phyloP scores from a whole-genome alignment of 1,139 yeast species.

The Saccharomyces hybrid region DNA sequence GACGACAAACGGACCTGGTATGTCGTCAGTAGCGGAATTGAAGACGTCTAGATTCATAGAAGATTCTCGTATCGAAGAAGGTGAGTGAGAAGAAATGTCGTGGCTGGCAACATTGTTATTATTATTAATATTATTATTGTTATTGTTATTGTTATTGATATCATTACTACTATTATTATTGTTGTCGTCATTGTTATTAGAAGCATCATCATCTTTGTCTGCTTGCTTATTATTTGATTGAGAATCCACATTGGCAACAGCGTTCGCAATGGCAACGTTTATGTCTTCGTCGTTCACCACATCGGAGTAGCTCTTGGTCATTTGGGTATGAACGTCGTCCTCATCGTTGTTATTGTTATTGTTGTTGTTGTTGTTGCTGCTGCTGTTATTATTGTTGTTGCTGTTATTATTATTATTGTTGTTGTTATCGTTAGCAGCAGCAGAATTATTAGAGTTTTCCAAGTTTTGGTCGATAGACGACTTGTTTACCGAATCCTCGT shows the following conservation, averaged over 20 bases:
- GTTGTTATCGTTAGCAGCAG: background rate
- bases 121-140: background rate
- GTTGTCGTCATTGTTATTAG: constrained; percentile 6
- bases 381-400: background rate
- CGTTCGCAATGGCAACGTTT: constrained; percentile 28
- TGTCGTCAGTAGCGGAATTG: constrained; percentile 5
- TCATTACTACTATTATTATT: too few species aligned
- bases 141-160: too few species aligned
- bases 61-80: constrained; percentile 2
- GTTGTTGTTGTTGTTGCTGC: background rate
- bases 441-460: constrained; percentile 1
- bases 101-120: constrained; percentile 4
- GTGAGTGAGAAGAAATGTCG: constrained; percentile 1
- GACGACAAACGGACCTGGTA: constrained; percentile 29
- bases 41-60: constrained; percentile 2
- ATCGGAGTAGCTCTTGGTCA: constrained; percentile 6
- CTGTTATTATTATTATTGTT: background rate
- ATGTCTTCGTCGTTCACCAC: constrained; percentile 18
- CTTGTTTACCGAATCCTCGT: background rate
- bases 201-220: constrained; percentile 18
- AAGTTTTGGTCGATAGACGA: background rate
- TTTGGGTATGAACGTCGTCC: background rate
- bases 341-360: constrained; percentile 1
- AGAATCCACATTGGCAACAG: constrained; percentile 14
- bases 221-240: constrained; percentile 10